phyloP scores from a whole-genome alignment of 2,329 filamentous ascomycete genomes.

The Stachybotrys elegans region DNA sequence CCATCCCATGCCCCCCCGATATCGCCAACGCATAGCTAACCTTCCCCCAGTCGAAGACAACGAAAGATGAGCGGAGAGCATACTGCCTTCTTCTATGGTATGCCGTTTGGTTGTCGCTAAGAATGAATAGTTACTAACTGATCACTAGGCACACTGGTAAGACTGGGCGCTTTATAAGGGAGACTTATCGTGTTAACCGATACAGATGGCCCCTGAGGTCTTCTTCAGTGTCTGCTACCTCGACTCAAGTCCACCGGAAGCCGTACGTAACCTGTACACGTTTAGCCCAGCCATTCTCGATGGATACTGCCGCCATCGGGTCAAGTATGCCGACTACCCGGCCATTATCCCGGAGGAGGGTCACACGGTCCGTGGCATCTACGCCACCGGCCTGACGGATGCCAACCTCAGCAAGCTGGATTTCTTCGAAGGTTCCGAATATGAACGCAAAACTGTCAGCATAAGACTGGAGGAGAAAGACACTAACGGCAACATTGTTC shows the following conservation, averaged over 20 bases:
- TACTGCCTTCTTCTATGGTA: conserved; percentile 56
- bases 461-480: conserved; percentile 47
- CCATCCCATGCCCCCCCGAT: too few species aligned
- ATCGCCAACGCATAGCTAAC: too few species aligned
- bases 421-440: conserved; percentile 75
- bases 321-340: conserved; percentile 71
- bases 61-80: conserved; percentile 34
- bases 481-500: conserved; percentile 30
- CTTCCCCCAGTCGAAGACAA: too few species aligned
- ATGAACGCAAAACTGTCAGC: conserved; percentile 50
- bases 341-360: conserved; percentile 58
- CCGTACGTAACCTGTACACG: conserved; percentile 50
- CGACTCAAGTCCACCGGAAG: conserved; percentile 38
- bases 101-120: conserved; percentile 7
- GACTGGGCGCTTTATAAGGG: conserved; percentile 29
- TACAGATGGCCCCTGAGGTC: conserved; percentile 74
- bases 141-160: conserved; percentile 11
- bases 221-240: conserved; percentile 82
- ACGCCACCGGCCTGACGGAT: conserved; percentile 72
- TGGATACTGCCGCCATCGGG: conserved; percentile 65
- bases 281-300: conserved; percentile 73
- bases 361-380: conserved; percentile 65
- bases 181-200: not conserved
- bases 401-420: conserved; percentile 73
- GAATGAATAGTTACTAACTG: conserved; percentile 1